A percentile compares a stretch with the other conserved stretches of the same genome.
Evolutionary conservation across 83 land plant species (phyloP).

Genomic region (Diphasiastrum complanatum): DNA sequence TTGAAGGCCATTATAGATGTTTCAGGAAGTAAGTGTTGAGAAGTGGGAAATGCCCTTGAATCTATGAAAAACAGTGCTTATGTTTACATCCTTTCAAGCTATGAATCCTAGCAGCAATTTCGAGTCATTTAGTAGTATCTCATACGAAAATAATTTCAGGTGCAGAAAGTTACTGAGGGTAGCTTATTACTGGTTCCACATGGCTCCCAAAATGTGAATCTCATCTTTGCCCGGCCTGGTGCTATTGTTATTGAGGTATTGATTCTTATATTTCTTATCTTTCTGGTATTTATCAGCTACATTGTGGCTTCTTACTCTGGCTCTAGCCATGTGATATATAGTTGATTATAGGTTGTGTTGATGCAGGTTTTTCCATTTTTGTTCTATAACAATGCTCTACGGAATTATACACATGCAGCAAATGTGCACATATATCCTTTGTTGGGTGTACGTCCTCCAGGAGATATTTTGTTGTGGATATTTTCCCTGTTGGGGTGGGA

Average conservation of each 20-base stretch:
- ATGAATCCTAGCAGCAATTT: too few relatives aligned
- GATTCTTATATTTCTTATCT: neutral
- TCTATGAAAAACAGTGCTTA: too few relatives aligned
- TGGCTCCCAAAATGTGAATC: constrained; percentile 45
- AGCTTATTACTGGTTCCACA: constrained; percentile 42
- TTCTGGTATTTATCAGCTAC: neutral
- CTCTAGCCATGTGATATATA: neutral
- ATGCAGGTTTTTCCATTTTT: constrained; percentile 39
- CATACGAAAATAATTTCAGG: too few relatives aligned
- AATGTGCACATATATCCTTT: constrained; percentile 24
- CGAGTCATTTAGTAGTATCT: too few relatives aligned
- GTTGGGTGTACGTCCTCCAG: constrained; percentile 29
- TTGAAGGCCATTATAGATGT: too few relatives aligned
- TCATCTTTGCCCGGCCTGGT: constrained; percentile 40
- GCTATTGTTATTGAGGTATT: constrained; percentile 39
- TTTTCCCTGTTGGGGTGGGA: constrained; percentile 40
- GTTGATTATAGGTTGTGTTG: neutral
- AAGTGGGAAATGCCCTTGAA: too few relatives aligned
- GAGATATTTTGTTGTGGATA: constrained; percentile 20
- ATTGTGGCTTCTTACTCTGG: neutral
- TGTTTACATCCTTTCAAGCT: too few relatives aligned
- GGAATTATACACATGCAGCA: constrained; percentile 46
- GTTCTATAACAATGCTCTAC: constrained; percentile 34
- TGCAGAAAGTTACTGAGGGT: constrained; percentile 27
- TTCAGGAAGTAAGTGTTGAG: too few relatives aligned